Percentiles rank a stretch among this genome's conserved stretches.
These are phyloP conservation scores for Knoxdaviesia capensis DNA, from an alignment of 2,329 filamentous ascomycete genomes.

Conservation along the genomic window DNA sequence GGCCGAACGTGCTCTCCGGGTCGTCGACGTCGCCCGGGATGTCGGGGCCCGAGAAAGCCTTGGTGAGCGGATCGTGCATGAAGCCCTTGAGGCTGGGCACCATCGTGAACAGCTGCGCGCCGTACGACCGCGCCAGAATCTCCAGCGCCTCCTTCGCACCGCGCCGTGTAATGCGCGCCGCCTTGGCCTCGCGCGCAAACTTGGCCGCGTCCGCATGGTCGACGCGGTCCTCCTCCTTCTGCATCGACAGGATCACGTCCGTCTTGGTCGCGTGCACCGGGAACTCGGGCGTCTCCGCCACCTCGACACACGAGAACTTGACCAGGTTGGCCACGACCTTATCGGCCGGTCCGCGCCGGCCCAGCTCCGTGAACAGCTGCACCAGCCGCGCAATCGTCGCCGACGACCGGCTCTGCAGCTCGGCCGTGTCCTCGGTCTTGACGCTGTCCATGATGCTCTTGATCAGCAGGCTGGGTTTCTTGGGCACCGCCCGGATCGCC, in stretches of 20 bases:
- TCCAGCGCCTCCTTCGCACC: conserved; percentile 90
- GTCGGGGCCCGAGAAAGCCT: conserved; percentile 46
- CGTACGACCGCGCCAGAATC: conserved; percentile 65
- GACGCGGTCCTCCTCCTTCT: conserved; percentile 89
- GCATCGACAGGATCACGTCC: conserved; percentile 71
- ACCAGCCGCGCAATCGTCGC: conserved; percentile 69
- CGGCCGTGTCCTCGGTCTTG: conserved; percentile 80
- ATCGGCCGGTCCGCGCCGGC: conserved; percentile 70
- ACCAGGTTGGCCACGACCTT: conserved; percentile 91
- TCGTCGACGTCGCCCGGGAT: conserved; percentile 56
- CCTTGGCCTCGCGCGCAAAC: conserved; percentile 75
- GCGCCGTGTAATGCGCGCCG: conserved; percentile 72
- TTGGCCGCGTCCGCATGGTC: conserved; percentile 82
- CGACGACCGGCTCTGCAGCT: conserved; percentile 73
- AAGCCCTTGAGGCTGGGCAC: conserved; percentile 65
- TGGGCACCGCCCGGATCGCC: conserved; percentile 70
- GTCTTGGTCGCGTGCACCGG: conserved; percentile 61
- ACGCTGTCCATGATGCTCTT: conserved; percentile 97
- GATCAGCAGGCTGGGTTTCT: conserved; percentile 83
- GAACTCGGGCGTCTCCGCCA: conserved; percentile 93
- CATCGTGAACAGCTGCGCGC: conserved; percentile 53
- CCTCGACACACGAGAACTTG: conserved; percentile 95
- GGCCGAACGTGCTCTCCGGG: conserved; percentile 56
- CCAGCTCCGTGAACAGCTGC: conserved; percentile 62
- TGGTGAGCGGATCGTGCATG: conserved; percentile 62